These are phyloP conservation scores for Digitaria exilis DNA, from an alignment of 202 grass and related monocot genomes.

Conservation along the genomic window DNA sequence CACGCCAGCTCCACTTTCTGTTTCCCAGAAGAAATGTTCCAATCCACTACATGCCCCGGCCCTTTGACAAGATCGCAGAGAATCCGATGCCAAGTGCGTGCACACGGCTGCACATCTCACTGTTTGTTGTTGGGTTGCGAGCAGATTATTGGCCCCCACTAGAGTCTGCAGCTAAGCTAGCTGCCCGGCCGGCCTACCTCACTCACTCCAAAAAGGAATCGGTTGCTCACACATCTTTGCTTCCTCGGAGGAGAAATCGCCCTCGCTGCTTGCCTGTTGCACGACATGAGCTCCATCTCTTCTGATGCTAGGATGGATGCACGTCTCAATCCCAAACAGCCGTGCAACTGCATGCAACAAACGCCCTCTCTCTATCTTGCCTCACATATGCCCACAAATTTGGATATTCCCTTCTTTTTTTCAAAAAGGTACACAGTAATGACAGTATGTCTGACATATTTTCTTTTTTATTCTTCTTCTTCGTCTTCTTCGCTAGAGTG, in stretches of 20 bases:
- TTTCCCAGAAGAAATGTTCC: slow-evolving; percentile 13
- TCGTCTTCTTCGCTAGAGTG: no score
- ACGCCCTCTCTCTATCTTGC: not conserved
- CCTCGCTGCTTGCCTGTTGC: not conserved
- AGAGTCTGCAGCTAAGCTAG: no score
- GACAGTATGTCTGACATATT: no score
- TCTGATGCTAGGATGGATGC: not conserved
- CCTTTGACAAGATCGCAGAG: slow-evolving; percentile 53
- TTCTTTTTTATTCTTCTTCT: no score
- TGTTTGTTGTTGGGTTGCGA: slow-evolving; percentile 33
- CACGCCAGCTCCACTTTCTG: slow-evolving; percentile 4
- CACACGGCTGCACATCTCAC: slow-evolving; percentile 9
- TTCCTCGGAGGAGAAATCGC: slow-evolving; percentile 49
- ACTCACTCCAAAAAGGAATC: slow-evolving; percentile 29
- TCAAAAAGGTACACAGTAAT: not conserved
- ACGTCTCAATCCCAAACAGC: slow-evolving; percentile 28
- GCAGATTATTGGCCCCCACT: not conserved
- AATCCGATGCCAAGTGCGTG: slow-evolving; percentile 52
- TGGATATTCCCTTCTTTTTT: not conserved
- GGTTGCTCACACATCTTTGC: slow-evolving; percentile 31
- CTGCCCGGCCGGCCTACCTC: not conserved
- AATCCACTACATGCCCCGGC: not conserved
- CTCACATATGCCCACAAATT: not conserved
- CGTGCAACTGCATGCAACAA: not conserved
- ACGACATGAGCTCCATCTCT: not conserved